phyloP scores from a whole-genome alignment of 2,329 filamentous ascomycete genomes.

The Intubia oerlemansii region DNA sequence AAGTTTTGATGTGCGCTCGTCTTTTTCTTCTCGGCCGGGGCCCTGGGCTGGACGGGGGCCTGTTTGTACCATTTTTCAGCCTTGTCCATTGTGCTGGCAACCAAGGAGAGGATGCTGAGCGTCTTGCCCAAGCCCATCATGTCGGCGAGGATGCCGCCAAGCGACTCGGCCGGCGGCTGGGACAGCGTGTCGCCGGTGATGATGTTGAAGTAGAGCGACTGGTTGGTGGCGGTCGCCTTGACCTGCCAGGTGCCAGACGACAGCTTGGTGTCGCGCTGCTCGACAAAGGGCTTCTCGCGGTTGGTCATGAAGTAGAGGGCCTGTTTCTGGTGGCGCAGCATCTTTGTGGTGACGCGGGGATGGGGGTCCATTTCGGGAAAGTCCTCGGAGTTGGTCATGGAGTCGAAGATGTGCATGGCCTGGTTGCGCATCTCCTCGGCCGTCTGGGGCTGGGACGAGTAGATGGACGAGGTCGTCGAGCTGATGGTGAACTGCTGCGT shows the following conservation, averaged over 20 bases:
- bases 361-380: conserved; percentile 53
- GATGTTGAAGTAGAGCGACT: conserved; percentile 52
- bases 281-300: conserved; percentile 47
- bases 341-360: conserved; percentile 35
- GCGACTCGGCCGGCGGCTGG: conserved; percentile 40
- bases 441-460: conserved; percentile 22
- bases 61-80: conserved; percentile 39
- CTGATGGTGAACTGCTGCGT: neutral
- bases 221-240: conserved; percentile 26
- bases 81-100: conserved; percentile 42
- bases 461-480: neutral
- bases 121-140: conserved; percentile 87
- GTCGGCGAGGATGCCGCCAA: conserved; percentile 58
- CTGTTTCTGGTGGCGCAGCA: conserved; percentile 78
- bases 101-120: conserved; percentile 62
- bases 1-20: conserved; percentile 12
- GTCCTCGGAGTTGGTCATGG: conserved; percentile 52
- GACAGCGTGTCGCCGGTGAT: conserved; percentile 52
- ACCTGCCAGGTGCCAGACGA: conserved; percentile 64
- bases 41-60: conserved; percentile 26
- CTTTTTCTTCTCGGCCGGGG: conserved; percentile 17
- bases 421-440: conserved; percentile 74
- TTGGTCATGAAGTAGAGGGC: conserved; percentile 69
- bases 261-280: conserved; percentile 31
- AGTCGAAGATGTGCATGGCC: conserved; percentile 73